Evolutionary conservation across 805 yeast genomes (phyloP), one percentile per base, ranked within the genome.

Genomic region (Torulaspora gathmanii): DNA sequence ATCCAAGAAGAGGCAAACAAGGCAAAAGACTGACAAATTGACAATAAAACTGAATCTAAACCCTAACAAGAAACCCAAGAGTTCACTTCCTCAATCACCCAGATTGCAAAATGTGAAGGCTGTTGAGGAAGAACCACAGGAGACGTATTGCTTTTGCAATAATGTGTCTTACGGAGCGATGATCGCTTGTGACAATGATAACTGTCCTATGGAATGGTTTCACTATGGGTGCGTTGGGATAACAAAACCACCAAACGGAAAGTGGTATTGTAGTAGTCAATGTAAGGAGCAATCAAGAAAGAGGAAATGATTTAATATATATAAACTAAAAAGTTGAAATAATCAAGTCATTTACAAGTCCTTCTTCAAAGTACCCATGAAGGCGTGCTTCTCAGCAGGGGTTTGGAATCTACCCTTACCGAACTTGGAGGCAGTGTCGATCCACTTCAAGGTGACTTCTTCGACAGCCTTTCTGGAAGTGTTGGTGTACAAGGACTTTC

Each of bases 391-490:
- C 83, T 93, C 99, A 75, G 97, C 98, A 69, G 97, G 95, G 70
- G 99, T 93, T 82, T 93, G 99, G 98, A 93, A 93, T 85, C 99
- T 93, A 83, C 99, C 99, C 88, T 93, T 95, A 86, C 99, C 99
- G 90, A 93, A 93, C 79, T 91, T 90, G 70, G 99, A 93, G 72
- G 99, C 96, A 68, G 99, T 93, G 77, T 93, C 99, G 73, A 93
- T 93, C 99, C 98, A 93, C 80, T 93, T 93, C 78, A 93, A 86
- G 83, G 77, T 80, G 64, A 91, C 96, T 77, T 88, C 75, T 83
- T 93, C 99, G 66, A 85, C 73, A 67, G 98, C 98, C 78, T 82
- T 85, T 83, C 99, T 93, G 68, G 95, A 86, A 66, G 96, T 89
- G 84, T 90, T 93, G 70, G 86, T 86, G 87, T 88, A 86, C 72